These are phyloP conservation scores for Prunus yedoensis DNA, from an alignment of 331 rosid species.

Conservation along the genomic window DNA sequence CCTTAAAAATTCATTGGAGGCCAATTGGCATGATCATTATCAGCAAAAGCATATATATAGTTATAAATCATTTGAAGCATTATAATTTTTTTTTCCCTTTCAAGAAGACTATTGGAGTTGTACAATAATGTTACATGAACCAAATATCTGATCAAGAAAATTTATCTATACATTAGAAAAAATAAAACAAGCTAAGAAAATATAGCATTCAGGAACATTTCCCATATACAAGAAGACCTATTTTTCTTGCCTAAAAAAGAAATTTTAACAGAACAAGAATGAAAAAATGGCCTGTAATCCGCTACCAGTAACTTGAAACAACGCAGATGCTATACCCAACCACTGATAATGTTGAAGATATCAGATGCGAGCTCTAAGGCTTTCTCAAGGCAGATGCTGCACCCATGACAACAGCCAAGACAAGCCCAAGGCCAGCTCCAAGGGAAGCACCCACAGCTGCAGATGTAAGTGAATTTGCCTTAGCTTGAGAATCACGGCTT, in stretches of 20 bases:
- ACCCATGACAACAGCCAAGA: conserved; percentile 90
- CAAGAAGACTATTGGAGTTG: background rate
- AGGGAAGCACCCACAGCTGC: conserved; percentile 93
- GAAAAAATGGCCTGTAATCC: conserved; percentile 7
- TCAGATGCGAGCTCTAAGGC: conserved; percentile 46
- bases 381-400: conserved; percentile 99
- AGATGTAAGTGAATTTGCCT: conserved; percentile 58
- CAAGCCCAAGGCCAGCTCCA: conserved; percentile 93
- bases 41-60: too few relatives aligned
- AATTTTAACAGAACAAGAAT: background rate
- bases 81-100: too few relatives aligned
- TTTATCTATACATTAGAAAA: background rate
- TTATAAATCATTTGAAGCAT: too few relatives aligned
- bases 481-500: conserved; percentile 52
- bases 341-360: background rate
- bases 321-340: background rate
- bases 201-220: background rate
- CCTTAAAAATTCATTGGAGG: too few relatives aligned
- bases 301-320: background rate
- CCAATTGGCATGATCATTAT: too few relatives aligned
- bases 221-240: background rate
- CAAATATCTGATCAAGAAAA: background rate
- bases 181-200: background rate
- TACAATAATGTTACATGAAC: background rate
- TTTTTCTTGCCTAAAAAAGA: background rate